These are phyloP conservation scores for Omphalea diandra DNA, from an alignment of 441 rosid genomes.

Conservation along the genomic window DNA sequence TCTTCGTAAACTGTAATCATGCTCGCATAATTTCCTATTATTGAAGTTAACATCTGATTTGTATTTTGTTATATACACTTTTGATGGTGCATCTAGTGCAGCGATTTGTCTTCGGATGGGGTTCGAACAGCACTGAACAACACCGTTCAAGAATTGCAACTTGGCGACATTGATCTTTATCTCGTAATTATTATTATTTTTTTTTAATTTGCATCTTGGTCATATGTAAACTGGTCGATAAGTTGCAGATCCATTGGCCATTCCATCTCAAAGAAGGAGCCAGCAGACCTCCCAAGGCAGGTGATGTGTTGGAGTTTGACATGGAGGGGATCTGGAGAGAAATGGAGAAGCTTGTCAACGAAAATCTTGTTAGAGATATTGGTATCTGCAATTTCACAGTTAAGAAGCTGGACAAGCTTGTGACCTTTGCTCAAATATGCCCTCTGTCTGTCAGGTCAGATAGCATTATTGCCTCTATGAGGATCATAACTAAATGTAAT, in stretches of 20 bases:
- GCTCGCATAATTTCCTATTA: too few relatives aligned
- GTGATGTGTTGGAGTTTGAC: conserved; percentile 43
- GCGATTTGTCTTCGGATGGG: conserved; percentile 44
- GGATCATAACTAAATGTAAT: too few relatives aligned
- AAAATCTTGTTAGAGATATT: conserved; percentile 42
- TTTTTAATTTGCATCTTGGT: too few relatives aligned
- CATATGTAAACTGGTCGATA: too few relatives aligned
- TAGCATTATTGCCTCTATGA: too few relatives aligned
- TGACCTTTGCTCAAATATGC: conserved; percentile 34
- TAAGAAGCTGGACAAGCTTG: conserved; percentile 44
- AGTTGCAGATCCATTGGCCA: conserved; percentile 57
- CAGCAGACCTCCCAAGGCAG: conserved; percentile 41
- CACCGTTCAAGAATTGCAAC: conserved; percentile 51
- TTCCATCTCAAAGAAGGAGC: conserved; percentile 42
- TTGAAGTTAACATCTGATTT: too few relatives aligned
- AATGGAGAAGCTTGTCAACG: conserved; percentile 48
- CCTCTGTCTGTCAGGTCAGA: conserved; percentile 48
- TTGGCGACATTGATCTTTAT: conserved; percentile 52
- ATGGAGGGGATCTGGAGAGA: conserved; percentile 60
- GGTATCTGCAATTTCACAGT: conserved; percentile 49
- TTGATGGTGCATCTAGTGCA: conserved; percentile 30
- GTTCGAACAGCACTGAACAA: conserved; percentile 43
- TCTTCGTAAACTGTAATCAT: too few relatives aligned
- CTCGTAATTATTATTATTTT: too few relatives aligned
- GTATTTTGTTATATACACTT: too few relatives aligned